Evolutionary conservation across 805 yeast species (phyloP).

Genomic region (Phaffomyces thermotolerans): DNA sequence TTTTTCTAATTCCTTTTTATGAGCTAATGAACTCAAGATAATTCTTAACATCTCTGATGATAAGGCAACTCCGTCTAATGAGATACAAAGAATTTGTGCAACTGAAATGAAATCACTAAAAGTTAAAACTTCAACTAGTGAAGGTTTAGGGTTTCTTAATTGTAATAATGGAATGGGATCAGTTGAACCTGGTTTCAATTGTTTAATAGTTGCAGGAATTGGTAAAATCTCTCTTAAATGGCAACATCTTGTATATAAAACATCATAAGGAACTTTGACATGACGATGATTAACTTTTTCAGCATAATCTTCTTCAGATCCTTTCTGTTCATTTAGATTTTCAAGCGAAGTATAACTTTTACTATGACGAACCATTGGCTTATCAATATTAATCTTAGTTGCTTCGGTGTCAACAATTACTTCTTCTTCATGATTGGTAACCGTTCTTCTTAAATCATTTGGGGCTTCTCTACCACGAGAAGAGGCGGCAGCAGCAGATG

Average conservation of each 20-base stretch:
- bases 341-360: conserved; percentile 24
- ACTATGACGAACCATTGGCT: conserved; percentile 35
- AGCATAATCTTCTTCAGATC: conserved; percentile 9
- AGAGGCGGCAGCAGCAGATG: conserved; percentile 32
- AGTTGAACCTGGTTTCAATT: conserved; percentile 62
- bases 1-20: conserved; percentile 58
- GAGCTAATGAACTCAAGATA: conserved; percentile 55
- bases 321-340: conserved; percentile 7
- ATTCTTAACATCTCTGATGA: conserved; percentile 71
- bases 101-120: conserved; percentile 82
- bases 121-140: conserved; percentile 78
- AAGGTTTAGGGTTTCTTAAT: conserved; percentile 79
- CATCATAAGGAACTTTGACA: conserved; percentile 44
- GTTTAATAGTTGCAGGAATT: conserved; percentile 81
- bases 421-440: conserved; percentile 32
- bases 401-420: conserved; percentile 28
- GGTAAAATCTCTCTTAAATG: conserved; percentile 89
- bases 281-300: conserved; percentile 22
- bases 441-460: conserved; percentile 22
- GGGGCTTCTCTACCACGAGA: conserved; percentile 30
- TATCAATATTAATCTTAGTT: conserved; percentile 33
- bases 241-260: conserved; percentile 85
- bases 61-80: conserved; percentile 72
- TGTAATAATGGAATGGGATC: conserved; percentile 79
- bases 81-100: conserved; percentile 72